Conservation (phyloP, 2,329 filamentous ascomycete genomes). For the Zymoseptoria passerinii region DNA sequence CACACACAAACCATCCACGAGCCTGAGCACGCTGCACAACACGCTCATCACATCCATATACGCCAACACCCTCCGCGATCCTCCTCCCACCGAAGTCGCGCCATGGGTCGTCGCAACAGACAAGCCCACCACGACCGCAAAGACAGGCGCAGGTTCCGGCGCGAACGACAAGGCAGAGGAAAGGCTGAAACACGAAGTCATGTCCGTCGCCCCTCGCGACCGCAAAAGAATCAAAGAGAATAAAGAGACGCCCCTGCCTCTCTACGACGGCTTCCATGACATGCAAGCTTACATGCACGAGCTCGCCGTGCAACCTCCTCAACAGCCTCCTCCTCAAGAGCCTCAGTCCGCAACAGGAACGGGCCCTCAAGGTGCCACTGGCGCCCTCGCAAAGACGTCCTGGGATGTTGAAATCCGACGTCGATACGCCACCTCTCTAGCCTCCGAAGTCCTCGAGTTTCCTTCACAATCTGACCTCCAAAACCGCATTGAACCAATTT, state of each 20-base stretch:
- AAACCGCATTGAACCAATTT: constrained; percentile 55
- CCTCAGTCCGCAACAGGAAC: constrained; percentile 17
- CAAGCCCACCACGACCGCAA: constrained; percentile 64
- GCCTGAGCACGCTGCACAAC: constrained; percentile 46
- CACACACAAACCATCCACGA: background rate
- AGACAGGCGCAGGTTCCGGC: constrained; percentile 37
- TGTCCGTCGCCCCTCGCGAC: constrained; percentile 53
- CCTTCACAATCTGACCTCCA: constrained; percentile 50
- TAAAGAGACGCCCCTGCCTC: constrained; percentile 16
- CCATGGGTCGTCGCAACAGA: constrained; percentile 61
- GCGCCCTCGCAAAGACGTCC: constrained; percentile 33
- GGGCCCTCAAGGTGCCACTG: constrained; percentile 5
- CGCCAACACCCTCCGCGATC: constrained; percentile 51
- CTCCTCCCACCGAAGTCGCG: constrained; percentile 51
- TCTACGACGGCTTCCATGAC: constrained; percentile 20
- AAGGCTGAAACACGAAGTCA: constrained; percentile 55
- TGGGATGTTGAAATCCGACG: constrained; percentile 59
- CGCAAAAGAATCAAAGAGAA: constrained; percentile 41
- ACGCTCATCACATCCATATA: constrained; percentile 52
- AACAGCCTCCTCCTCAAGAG: constrained; percentile 10
- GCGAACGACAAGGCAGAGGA: constrained; percentile 55
- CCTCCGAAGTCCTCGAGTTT: constrained; percentile 55
- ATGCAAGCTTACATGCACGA: constrained; percentile 23
- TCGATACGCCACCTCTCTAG: constrained; percentile 54
- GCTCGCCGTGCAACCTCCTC: constrained; percentile 21